Evolutionary conservation across 163 green algal genomes (phyloP).

Genomic region (Trebouxia gelatinosa): DNA sequence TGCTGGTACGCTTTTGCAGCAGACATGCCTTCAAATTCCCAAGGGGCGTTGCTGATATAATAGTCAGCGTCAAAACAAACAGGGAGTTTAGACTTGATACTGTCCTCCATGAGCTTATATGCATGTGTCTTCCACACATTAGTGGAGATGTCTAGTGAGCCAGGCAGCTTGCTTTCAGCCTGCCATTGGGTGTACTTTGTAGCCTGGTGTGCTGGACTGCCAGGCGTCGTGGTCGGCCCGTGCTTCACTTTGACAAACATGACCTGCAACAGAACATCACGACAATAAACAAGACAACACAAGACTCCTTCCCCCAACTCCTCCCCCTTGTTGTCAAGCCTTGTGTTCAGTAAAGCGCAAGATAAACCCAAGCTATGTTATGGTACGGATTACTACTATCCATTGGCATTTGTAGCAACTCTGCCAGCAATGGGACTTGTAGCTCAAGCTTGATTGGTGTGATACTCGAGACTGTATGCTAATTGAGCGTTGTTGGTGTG

Average conservation of each 20-base stretch:
- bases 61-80: constrained; percentile 20
- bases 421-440: too few relatives aligned
- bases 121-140: constrained; percentile 18
- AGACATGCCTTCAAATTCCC: constrained; percentile 23
- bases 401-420: too few relatives aligned
- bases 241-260: constrained; percentile 22
- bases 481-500: too few relatives aligned
- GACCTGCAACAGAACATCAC: constrained; percentile 11
- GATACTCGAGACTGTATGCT: too few relatives aligned
- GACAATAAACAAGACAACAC: too few relatives aligned
- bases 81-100: not conserved
- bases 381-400: too few relatives aligned
- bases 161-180: not conserved
- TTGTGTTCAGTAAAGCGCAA: too few relatives aligned
- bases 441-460: too few relatives aligned
- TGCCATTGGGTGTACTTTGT: constrained; percentile 14
- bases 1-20: constrained; percentile 1
- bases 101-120: not conserved
- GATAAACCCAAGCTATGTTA: too few relatives aligned
- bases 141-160: not conserved
- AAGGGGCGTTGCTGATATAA: constrained; percentile 3
- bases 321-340: too few relatives aligned
- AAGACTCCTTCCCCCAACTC: too few relatives aligned
- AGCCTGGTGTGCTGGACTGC: not conserved
- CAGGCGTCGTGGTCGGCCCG: not conserved